Percentiles rank a stretch among this genome's conserved stretches.
phyloP scores from a whole-genome alignment of 352 stramenopile species.

The Globisporangium cederbergense region DNA sequence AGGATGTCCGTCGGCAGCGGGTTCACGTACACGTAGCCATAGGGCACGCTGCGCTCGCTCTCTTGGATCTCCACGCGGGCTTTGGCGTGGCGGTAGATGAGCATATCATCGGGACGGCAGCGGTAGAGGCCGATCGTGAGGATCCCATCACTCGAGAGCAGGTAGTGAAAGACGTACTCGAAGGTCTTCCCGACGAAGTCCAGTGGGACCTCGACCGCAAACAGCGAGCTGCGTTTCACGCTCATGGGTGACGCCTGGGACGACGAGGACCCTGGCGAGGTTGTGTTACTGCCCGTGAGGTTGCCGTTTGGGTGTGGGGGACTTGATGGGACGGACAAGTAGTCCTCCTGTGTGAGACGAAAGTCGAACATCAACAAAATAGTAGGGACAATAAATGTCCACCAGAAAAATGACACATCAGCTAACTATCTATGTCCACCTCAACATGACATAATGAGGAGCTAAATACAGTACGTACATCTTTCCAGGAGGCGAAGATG shows the following conservation, averaged over 20 bases:
- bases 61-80: conserved; percentile 58
- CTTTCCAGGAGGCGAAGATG: conserved; percentile 78
- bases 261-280: conserved; percentile 32
- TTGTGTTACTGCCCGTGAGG: not conserved
- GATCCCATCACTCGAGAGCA: conserved; percentile 79
- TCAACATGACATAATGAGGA: not conserved
- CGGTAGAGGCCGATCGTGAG: conserved; percentile 75
- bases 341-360: conserved; percentile 25
- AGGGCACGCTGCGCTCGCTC: conserved; percentile 65
- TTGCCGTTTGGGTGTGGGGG: conserved; percentile 13
- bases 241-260: conserved; percentile 28
- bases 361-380: conserved; percentile 6
- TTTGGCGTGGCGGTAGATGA: conserved; percentile 19
- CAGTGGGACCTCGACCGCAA: conserved; percentile 73
- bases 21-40: conserved; percentile 85
- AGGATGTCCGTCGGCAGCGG: conserved; percentile 71
- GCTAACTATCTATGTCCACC: not conserved
- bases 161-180: conserved; percentile 80
- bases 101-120: conserved; percentile 49
- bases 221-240: conserved; percentile 69
- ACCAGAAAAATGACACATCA: not conserved
- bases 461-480: conserved; percentile 23
- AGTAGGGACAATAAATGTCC: not conserved
- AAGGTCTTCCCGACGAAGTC: conserved; percentile 83
- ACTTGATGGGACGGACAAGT: conserved; percentile 24